Evolutionary conservation across 2,329 filamentous ascomycete genomes (phyloP).

Genomic region (Neofusicoccum sp.): DNA sequence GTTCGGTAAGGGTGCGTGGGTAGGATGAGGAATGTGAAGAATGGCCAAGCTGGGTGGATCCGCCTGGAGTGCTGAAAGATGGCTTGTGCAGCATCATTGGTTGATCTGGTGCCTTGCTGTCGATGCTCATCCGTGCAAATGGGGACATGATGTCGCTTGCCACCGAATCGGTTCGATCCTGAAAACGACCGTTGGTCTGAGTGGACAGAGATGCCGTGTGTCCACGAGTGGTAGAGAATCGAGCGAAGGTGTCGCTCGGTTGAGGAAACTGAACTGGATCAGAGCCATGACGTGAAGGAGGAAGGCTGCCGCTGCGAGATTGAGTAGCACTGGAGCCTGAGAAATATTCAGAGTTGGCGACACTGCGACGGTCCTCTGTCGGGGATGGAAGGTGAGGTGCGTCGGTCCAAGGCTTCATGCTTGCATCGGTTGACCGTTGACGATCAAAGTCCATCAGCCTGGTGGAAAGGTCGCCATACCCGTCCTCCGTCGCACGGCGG

Average conservation of each 20-base stretch:
- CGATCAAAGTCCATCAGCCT: slow-evolving; percentile 31
- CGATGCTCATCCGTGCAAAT: slow-evolving; percentile 34
- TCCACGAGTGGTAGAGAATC: slow-evolving; percentile 40
- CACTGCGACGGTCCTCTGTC: slow-evolving; percentile 41
- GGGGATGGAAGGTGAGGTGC: slow-evolving; percentile 39
- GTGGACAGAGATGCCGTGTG: slow-evolving; percentile 49
- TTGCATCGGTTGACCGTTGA: slow-evolving; percentile 28
- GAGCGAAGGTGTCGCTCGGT: slow-evolving; percentile 28
- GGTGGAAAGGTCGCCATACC: slow-evolving; percentile 31
- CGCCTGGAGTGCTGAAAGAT: slow-evolving; percentile 32
- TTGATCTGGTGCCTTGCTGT: slow-evolving; percentile 33
- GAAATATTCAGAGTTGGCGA: slow-evolving; percentile 45
- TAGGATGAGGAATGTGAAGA: not conserved
- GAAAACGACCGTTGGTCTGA: slow-evolving; percentile 44
- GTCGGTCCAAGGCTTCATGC: slow-evolving; percentile 35
- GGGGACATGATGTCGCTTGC: slow-evolving; percentile 38
- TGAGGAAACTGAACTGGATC: slow-evolving; percentile 38
- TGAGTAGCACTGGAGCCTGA: slow-evolving; percentile 43
- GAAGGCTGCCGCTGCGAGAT: slow-evolving; percentile 56
- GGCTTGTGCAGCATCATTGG: slow-evolving; percentile 32
- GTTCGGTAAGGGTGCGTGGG: slow-evolving; percentile 24
- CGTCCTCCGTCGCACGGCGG: slow-evolving; percentile 30
- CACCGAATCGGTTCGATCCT: slow-evolving; percentile 39
- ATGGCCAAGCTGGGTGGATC: slow-evolving; percentile 26
- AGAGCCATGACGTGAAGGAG: slow-evolving; percentile 54